These are phyloP conservation scores for Suhomyces guaymorum DNA, from an alignment of 1,139 yeast species.

Conservation along the genomic window DNA sequence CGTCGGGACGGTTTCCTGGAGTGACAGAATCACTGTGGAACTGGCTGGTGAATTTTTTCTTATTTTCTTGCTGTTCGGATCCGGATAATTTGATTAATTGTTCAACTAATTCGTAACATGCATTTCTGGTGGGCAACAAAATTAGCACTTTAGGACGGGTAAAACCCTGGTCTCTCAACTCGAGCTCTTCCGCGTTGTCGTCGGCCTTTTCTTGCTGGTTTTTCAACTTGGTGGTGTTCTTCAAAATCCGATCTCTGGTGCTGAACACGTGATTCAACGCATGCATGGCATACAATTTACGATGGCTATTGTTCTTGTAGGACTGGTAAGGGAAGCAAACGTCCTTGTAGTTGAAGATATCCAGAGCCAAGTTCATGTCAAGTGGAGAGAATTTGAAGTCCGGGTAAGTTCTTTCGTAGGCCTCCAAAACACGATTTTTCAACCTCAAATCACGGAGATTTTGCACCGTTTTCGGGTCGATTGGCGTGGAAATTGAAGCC, in stretches of 20 bases:
- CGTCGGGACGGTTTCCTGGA: conserved; percentile 70
- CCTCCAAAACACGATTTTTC: conserved; percentile 34
- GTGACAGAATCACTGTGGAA: conserved; percentile 60
- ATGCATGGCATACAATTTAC: conserved; percentile 69
- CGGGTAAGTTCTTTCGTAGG: conserved; percentile 24
- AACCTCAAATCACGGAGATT: conserved; percentile 19
- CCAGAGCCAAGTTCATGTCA: conserved; percentile 44
- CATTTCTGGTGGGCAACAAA: conserved; percentile 79
- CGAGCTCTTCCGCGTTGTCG: conserved; percentile 56
- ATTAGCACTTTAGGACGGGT: conserved; percentile 89
- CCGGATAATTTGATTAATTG: conserved; percentile 65
- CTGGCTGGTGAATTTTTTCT: conserved; percentile 69
- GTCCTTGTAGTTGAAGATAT: conserved; percentile 75
- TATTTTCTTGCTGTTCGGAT: conserved; percentile 75
- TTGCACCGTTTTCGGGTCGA: conserved; percentile 2
- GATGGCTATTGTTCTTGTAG: conserved; percentile 50
- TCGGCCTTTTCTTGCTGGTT: conserved; percentile 43
- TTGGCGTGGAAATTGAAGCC: conserved; percentile 14
- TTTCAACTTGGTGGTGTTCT: conserved; percentile 64
- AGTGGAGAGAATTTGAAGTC: conserved; percentile 17
- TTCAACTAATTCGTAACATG: conserved; percentile 71
- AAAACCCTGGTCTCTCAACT: conserved; percentile 89
- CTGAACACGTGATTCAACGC: conserved; percentile 79
- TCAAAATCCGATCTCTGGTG: conserved; percentile 78
- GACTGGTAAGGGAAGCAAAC: conserved; percentile 57